Evolutionary conservation across 1,284 basidiomycete genomes (phyloP).

Genomic region (Meripilus lineatus): DNA sequence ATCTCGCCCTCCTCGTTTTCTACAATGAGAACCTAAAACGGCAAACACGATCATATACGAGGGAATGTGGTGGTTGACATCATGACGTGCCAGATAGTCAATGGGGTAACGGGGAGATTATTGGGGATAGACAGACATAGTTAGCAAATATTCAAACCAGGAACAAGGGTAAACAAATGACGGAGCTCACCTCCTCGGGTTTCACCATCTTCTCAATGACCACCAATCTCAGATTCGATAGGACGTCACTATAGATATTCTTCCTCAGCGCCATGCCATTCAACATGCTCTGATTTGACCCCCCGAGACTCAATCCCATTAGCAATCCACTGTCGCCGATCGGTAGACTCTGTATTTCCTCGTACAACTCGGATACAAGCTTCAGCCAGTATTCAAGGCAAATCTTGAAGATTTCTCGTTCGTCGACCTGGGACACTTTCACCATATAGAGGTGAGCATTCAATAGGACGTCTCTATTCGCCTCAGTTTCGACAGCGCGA

Average conservation of each 20-base stretch:
- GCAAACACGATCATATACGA: not conserved
- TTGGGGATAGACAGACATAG: not conserved
- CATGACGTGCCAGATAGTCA: too few species aligned
- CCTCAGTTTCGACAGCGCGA: conserved; percentile 87
- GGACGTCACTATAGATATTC: conserved; percentile 92
- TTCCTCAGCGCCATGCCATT: conserved; percentile 82
- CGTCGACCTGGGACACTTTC: conserved; percentile 97
- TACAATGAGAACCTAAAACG: conserved; percentile 84
- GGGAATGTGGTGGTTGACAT: too few species aligned
- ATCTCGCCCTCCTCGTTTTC: conserved; percentile 99
- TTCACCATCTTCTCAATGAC: conserved; percentile 99
- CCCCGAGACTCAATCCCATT: conserved; percentile 88
- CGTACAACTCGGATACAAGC: conserved; percentile 97
- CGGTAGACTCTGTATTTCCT: conserved; percentile 91
- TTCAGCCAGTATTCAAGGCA: conserved; percentile 99
- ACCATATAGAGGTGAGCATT: conserved; percentile 99
- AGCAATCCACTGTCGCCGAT: conserved; percentile 91
- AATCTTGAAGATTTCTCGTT: conserved; percentile 99
- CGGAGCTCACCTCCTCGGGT: conserved; percentile 88
- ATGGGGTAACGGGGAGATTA: too few species aligned
- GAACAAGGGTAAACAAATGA: too few species aligned
- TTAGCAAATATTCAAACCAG: not conserved
- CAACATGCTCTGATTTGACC: conserved; percentile 60
- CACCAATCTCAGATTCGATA: conserved; percentile 92
- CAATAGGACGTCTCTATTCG: conserved; percentile 89